These are phyloP conservation scores for Cutaneotrichosporon sp. DNA, from an alignment of 1,284 basidiomycete genomes.

Conservation along the genomic window DNA sequence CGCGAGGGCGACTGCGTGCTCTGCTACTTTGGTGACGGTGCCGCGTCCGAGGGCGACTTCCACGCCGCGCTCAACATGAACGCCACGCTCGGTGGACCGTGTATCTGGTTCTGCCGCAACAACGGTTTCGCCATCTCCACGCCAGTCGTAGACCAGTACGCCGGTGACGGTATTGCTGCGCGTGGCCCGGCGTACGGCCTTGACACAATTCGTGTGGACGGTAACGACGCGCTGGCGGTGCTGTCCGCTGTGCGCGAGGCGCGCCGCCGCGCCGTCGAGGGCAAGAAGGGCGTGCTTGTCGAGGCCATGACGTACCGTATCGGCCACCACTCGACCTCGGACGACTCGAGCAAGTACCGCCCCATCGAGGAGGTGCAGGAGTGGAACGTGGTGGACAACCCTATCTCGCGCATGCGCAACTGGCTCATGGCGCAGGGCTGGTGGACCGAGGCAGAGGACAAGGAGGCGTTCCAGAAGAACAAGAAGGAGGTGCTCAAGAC, in stretches of 20 bases:
- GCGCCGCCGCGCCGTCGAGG: conserved; percentile 65
- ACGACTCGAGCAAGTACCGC: conserved; percentile 88
- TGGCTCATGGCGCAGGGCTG: conserved; percentile 78
- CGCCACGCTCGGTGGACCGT: conserved; percentile 49
- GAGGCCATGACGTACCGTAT: conserved; percentile 92
- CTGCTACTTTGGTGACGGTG: conserved; percentile 79
- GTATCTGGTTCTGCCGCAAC: conserved; percentile 46
- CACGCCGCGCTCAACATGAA: conserved; percentile 54
- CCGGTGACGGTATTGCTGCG: conserved; percentile 87
- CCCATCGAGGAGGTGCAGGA: conserved; percentile 79
- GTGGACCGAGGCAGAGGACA: conserved; percentile 76
- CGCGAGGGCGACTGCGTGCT: conserved; percentile 74
- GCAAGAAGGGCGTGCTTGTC: conserved; percentile 75
- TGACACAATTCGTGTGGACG: conserved; percentile 84
- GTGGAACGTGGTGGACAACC: conserved; percentile 80
- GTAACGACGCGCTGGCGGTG: conserved; percentile 88
- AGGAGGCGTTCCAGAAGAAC: conserved; percentile 61
- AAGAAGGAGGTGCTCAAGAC: conserved; percentile 69
- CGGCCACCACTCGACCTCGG: conserved; percentile 91
- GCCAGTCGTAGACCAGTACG: conserved; percentile 80
- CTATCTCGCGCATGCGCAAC: conserved; percentile 73
- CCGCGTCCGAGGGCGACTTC: conserved; percentile 55
- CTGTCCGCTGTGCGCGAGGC: conserved; percentile 75
- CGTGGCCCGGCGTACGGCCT: conserved; percentile 92
- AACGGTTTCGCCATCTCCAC: conserved; percentile 85